Conservation (phyloP, 1,139 yeast genomes). For the Pichia sp. region DNA sequence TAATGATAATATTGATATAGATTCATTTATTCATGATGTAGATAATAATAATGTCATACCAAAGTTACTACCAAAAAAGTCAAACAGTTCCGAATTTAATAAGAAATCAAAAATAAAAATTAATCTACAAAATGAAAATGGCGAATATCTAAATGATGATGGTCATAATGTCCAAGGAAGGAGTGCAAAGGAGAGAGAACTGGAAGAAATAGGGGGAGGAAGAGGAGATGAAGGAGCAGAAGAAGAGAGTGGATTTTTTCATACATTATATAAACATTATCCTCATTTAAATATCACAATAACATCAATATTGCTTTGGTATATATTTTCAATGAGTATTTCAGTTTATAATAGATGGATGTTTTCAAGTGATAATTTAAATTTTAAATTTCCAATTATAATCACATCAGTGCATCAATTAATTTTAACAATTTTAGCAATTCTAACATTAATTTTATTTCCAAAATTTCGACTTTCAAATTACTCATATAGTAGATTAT, state of each 20-base stretch:
- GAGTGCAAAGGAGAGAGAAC: not conserved
- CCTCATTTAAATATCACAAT: conserved; percentile 28
- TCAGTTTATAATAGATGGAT: conserved; percentile 97
- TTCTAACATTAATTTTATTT: conserved; percentile 36
- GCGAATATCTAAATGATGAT: not conserved
- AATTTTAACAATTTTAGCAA: conserved; percentile 50
- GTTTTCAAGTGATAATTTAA: conserved; percentile 74
- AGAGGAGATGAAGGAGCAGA: not conserved
- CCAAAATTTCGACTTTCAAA: conserved; percentile 41
- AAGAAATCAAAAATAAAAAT: no score
- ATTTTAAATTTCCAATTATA: conserved; percentile 76
- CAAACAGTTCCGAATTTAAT: not conserved
- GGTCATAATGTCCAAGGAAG: not conserved
- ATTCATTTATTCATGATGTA: conserved; percentile 2
- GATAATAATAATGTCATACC: not conserved
- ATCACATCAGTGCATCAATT: conserved; percentile 83
- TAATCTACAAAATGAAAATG: no score
- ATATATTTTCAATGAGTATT: conserved; percentile 59
- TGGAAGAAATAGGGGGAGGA: not conserved
- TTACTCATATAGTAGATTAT: conserved; percentile 24
- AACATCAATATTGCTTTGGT: conserved; percentile 36
- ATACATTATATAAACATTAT: conserved; percentile 7
- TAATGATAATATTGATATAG: conserved; percentile 1
- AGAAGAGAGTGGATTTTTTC: not conserved
- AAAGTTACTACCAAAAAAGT: not conserved